These are phyloP conservation scores for Monosporascus sp. DNA, from an alignment of 2,329 filamentous ascomycete species.

Conservation along the genomic window DNA sequence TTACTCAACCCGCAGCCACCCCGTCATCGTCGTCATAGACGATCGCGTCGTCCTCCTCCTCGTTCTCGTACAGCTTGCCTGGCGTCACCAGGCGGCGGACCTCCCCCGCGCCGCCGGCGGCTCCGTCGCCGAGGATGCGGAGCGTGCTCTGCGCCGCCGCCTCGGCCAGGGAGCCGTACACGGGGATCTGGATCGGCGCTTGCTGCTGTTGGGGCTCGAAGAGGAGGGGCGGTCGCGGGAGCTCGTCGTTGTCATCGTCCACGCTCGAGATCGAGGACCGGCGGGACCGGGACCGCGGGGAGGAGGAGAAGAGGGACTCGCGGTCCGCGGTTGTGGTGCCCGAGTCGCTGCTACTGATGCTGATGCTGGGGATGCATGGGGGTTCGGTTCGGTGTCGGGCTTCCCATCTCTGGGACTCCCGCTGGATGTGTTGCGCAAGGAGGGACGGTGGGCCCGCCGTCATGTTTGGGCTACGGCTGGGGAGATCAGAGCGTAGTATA, in stretches of 20 bases:
- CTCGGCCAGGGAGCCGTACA: slow-evolving; percentile 27
- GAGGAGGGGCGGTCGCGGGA: slow-evolving; percentile 3
- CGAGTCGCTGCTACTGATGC: background rate
- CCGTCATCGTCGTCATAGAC: slow-evolving; percentile 16
- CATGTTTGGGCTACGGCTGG: background rate
- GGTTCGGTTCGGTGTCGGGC: background rate
- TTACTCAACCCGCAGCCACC: background rate
- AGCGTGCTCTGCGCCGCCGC: slow-evolving; percentile 23
- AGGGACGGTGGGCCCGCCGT: background rate
- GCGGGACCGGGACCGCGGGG: background rate
- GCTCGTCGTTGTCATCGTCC: slow-evolving; percentile 18
- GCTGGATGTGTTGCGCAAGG: background rate
- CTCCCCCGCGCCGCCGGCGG: slow-evolving; percentile 9
- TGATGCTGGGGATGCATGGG: background rate
- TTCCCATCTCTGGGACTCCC: background rate
- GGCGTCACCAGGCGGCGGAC: slow-evolving; percentile 23
- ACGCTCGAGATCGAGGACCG: slow-evolving; percentile 16
- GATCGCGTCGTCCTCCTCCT: slow-evolving; percentile 30
- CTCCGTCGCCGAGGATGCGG: slow-evolving; percentile 12
- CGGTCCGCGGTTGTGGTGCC: slow-evolving; percentile 1
- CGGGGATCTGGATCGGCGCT: slow-evolving; percentile 19
- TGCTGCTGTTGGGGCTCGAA: slow-evolving; percentile 15
- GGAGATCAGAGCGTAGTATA: no score
- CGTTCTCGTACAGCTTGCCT: slow-evolving; percentile 29
- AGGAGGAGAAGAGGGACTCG: slow-evolving; percentile 15